Evolutionary conservation across 345 rosid genomes (phyloP), one percentile per base, ranked within the genome.

Genomic region (Brassica rapa): DNA sequence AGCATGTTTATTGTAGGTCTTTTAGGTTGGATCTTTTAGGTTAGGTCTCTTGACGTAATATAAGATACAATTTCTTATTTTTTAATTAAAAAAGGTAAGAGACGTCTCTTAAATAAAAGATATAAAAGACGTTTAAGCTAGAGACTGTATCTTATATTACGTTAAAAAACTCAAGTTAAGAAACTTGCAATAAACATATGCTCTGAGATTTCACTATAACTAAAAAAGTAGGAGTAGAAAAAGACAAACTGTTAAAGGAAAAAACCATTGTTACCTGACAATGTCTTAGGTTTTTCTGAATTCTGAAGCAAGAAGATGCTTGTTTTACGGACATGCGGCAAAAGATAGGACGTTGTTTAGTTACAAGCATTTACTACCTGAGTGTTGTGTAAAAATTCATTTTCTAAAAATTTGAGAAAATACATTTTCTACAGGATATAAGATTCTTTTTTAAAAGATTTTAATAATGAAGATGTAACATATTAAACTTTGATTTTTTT

Each of bases 331-430:
- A 29, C 10, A 57, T 27, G 43, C 29, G 7, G 41, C 11, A 24
- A 53, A 49, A 14, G 62, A 33, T 24, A 25, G 49, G 62, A 24
- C 25, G 73, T 68, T 68, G 73, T 68, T 60, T 46, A n/a, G 14
- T 68, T 12, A 12, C 59, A 25, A 21, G 27, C 68, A 29, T 41
- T 68, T 68, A 76, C 29, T 76, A 60, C 68, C 61, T 76, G 43
- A 3, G 32, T 27, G 29, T 30, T 27, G 61, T 57, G 56, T 49
- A 4, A 68, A 4, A 25, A 4, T 1, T 24, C 30, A 5, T 2
- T 39, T 60, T 25, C n/a, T 5, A 32, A 32, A 32, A 41, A 37
- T 25, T 62, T 27, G 8, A 25, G 68, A 27, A 53, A 21, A 49
- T 43, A 43, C 4, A 11, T 43, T 8, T 43, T 12, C 46, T 39